Evolutionary conservation across 176 grass and related monocot genomes (phyloP), one percentile per base, ranked within the genome.

Genomic region (Ampelocalamus luodianensis): DNA sequence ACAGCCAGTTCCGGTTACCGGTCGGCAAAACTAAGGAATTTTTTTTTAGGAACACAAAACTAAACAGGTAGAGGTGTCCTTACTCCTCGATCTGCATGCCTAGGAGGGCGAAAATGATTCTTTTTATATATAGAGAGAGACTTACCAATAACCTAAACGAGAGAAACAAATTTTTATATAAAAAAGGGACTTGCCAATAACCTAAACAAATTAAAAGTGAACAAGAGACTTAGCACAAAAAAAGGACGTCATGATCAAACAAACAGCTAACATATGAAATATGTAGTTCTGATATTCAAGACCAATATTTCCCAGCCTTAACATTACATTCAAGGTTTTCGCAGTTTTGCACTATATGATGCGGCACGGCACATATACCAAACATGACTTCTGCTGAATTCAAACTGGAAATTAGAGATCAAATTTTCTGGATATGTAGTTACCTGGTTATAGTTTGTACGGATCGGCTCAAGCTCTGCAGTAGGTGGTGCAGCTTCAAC

Each of bases 401-500:
- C 11, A n/a, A 65, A 72, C 4, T 42, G 71, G 12, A 80, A 67
- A 69, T 40, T 26, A 20, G 29, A 81, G 44, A 85, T 24, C 32
- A 16, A 77, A n/a, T 72, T 65, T 61, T 56, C 10, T n/a, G 1
- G 29, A 73, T 42, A 88, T 66, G 23, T 72, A 50, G 36, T 63
- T 78, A 97, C 93, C 93, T 95, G 93, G 66, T 37, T 98, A 73
- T 98, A 98, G 70, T 98, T 68, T 0, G 87, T 55, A 17, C 93
- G 93, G 51, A 98, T 98, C 32, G 96, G 96, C 83, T 98, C 96
- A 76, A 98, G 89, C 67, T 98, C 96, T 73, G 96, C 96, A 67
- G 96, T 95, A 79, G 93, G 96, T 85, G 96, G 96, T 81, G 93
- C 96, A 82, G 96, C 91, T 95, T 98, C 96, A 72, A 98, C 74